Percentiles rank a stretch among this genome's conserved stretches.
Evolutionary conservation across 148 eudicot genomes (phyloP).

Genomic region (Persicaria maculosa): DNA sequence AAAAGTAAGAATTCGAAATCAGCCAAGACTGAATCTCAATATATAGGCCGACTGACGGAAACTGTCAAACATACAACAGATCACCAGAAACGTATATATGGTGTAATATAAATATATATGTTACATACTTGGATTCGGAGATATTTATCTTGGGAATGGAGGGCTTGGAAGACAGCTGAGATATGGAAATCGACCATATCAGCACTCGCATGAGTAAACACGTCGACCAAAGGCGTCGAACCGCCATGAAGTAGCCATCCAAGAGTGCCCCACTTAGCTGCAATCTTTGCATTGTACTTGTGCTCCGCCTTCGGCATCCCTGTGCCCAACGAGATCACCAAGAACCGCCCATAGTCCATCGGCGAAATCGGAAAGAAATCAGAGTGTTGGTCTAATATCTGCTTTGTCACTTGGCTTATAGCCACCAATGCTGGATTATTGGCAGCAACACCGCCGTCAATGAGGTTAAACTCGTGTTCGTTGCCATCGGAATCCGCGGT

Average conservation of each 20-base stretch:
- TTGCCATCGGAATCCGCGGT: constrained; percentile 19
- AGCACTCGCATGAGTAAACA: constrained; percentile 30
- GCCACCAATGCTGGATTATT: constrained; percentile 37
- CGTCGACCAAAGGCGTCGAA: constrained; percentile 30
- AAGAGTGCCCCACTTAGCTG: constrained; percentile 30
- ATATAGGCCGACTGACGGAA: too few species aligned
- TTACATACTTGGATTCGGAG: constrained; percentile 32
- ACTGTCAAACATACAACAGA: too few species aligned
- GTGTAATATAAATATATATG: too few species aligned
- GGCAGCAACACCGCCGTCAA: constrained; percentile 52
- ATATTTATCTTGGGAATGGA: constrained; percentile 30
- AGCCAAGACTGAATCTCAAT: too few species aligned
- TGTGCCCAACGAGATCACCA: constrained; percentile 36
- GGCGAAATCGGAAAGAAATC: constrained; percentile 30
- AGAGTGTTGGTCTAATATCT: constrained; percentile 20
- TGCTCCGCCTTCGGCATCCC: constrained; percentile 22
- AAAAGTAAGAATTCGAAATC: too few species aligned
- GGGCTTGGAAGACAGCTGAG: constrained; percentile 24
- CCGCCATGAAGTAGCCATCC: constrained; percentile 29
- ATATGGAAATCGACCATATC: constrained; percentile 46
- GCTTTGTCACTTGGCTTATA: constrained; percentile 34
- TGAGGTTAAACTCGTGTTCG: constrained; percentile 27
- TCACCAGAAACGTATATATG: too few species aligned
- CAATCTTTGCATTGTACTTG: constrained; percentile 21
- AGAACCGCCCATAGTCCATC: constrained; percentile 21